Conservation (phyloP, 164 flowering plant species). For the Berberis thunbergii region DNA sequence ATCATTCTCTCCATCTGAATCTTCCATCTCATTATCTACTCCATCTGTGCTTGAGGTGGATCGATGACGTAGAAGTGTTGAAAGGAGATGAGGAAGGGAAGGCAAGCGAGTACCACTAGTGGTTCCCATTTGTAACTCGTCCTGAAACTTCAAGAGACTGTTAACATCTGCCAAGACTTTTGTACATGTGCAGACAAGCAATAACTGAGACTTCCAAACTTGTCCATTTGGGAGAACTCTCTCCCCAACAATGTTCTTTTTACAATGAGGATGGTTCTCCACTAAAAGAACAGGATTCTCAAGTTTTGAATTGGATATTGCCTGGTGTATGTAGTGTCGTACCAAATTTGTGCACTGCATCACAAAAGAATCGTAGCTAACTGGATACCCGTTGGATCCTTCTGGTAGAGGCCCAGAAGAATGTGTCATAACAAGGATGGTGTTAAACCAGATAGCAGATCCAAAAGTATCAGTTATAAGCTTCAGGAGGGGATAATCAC, state of each 20-base stretch:
- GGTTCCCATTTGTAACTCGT: conserved; percentile 51
- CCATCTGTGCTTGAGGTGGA: conserved; percentile 18
- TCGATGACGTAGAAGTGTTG: conserved; percentile 59
- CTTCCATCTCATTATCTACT: conserved; percentile 39
- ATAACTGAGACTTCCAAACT: conserved; percentile 70
- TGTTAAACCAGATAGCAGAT: conserved; percentile 82
- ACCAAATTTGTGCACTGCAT: conserved; percentile 49
- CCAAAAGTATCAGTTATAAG: conserved; percentile 83
- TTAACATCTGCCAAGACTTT: conserved; percentile 82
- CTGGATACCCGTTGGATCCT: conserved; percentile 62
- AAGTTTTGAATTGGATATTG: conserved; percentile 58
- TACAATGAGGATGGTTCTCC: conserved; percentile 79
- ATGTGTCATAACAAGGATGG: conserved; percentile 89
- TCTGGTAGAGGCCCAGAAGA: conserved; percentile 72
- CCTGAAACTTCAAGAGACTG: conserved; percentile 47
- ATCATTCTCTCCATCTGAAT: conserved; percentile 43
- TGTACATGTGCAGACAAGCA: conserved; percentile 61
- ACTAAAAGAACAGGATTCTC: conserved; percentile 78
- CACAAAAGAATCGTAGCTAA: conserved; percentile 65
- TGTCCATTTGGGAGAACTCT: conserved; percentile 81
- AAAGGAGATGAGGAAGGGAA: conserved; percentile 89
- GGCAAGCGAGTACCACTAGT: conserved; percentile 39
- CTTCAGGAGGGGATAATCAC: conserved; percentile 74
- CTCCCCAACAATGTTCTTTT: conserved; percentile 53
- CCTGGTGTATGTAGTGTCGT: conserved; percentile 65